Evolutionary conservation across 768 basidiomycete species (phyloP).

Genomic region (Russula griseocarnosa): DNA sequence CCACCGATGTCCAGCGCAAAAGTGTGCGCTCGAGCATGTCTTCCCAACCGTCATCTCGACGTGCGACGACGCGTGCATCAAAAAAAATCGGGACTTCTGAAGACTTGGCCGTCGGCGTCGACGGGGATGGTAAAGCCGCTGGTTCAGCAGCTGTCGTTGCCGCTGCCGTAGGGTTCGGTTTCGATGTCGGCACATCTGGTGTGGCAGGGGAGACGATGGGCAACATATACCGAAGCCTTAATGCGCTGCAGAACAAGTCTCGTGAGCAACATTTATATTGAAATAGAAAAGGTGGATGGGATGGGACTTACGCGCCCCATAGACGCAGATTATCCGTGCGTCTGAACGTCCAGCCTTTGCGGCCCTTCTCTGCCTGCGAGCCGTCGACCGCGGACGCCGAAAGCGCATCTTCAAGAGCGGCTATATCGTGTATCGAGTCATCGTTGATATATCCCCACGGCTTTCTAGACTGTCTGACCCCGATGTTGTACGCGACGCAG

Average conservation of each 20-base stretch:
- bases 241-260: constrained; percentile 45
- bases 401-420: constrained; percentile 55
- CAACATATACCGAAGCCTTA: constrained; percentile 78
- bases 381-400: constrained; percentile 36
- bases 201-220: constrained; percentile 57
- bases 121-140: constrained; percentile 30
- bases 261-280: neutral
- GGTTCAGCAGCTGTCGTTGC: constrained; percentile 4
- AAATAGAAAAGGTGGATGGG: neutral
- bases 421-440: constrained; percentile 76
- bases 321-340: constrained; percentile 80
- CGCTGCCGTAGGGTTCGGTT: constrained; percentile 24
- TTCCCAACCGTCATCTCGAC: constrained; percentile 77
- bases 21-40: constrained; percentile 66
- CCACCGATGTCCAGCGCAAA: constrained; percentile 31
- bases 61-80: constrained; percentile 69
- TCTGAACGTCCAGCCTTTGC: constrained; percentile 78
- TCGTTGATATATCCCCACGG: constrained; percentile 86
- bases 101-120: constrained; percentile 35
- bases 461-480: constrained; percentile 72
- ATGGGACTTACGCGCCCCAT: constrained; percentile 64
- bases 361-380: constrained; percentile 39
- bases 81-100: constrained; percentile 55
- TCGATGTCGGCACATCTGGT: constrained; percentile 33
- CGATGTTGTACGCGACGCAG: constrained; percentile 76